Evolutionary conservation across 257 asterid species (phyloP), one percentile per base, ranked within the genome.

Genomic region (Nicotiana noctiflora): DNA sequence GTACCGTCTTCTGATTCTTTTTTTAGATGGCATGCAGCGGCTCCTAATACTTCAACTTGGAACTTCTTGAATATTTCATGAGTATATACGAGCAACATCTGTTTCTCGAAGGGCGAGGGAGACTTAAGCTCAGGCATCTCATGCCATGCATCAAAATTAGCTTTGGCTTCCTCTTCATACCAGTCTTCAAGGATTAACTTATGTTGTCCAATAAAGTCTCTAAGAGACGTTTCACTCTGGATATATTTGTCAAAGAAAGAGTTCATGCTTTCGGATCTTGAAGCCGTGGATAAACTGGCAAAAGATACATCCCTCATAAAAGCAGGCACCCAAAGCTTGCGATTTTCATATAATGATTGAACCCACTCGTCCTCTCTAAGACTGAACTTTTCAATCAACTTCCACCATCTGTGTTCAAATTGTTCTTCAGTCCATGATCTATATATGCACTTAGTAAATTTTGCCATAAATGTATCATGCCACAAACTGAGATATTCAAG

Each of bases 101-200:
- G 98, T 80, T 95, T 95, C 83, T 93, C 99, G 59, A 93, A 92
- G 61, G 99, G 98, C 5, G 99, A 95, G 52, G 99, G 99, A 34
- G 99, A 91, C 81, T 88, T 92, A 84, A 93, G 87, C 87, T 91
- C 98, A 0, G 99, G 97, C 18, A 95, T 86, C 85, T 95, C 98
- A 23, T 95, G 99, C 99, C 98, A 95, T 9, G 95, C 92, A 84
- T 95, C 97, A 65, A 95, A 95, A 81, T 93, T 93, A 18, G 97
- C 92, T 88, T 90, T 91, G 49, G 99, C 98, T 83, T 92, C 98
- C 90, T 92, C 97, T 86, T 95, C 98, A 46, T 91, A 91, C 81
- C 91, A 86, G 82, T 93, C 98, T 87, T 88, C 94, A 29, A 93
- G 89, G 82, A 91, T 77, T 49, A 88, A 85, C 85, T 84, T 87